Base-by-base conservation (phyloP, 2,329 filamentous ascomycete species). In the Microsporum audouinii region DNA sequence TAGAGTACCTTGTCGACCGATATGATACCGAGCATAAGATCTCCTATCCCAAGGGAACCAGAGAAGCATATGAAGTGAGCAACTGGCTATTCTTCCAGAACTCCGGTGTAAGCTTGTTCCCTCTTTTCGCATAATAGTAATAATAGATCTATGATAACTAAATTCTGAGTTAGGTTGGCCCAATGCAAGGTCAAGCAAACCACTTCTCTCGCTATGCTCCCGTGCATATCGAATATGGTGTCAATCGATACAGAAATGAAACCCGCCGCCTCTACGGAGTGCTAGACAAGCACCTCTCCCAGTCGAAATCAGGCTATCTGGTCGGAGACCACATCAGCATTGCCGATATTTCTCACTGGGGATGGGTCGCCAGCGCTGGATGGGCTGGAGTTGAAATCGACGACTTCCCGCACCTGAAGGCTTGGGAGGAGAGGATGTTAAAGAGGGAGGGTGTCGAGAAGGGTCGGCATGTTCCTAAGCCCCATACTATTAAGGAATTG, bases 21-120 rank as follows among this genome's bases (percentile, higher is more conserved):
- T 95, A 95, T 72, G 90, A 95, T 73, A 81, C 79, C 33, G 87
- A 91, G 59, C 78, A 94, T 79, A 92, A 90, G 77, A 82, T 96
- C 63, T 90, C 86, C 51, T 96, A 88, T 71, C 88, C 89, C 0
- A 75, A 75, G 27, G 89, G 84, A 10, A 83, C 84, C 5, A 79
- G 85, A 55, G 90, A 96, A 74, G 83, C 86, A 72, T 90, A 88
- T 75, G 88, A 95, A 73, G 82, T 84, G 70, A 89, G 84, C 70
- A 91, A 84, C 75, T 96, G 90, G 89, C 70, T 85, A 34, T 84
- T 84, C 73, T 89, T 85, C 80, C 85, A 91, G 74, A 92, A 91
- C 75, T 87, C 85, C 1, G 89, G 89, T 1, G 77, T 91, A 59
- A 43, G 57, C 47, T 10, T n/a, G 1, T 4, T 6, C 7, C 39